Evolutionary conservation across 1,284 basidiomycete species (phyloP), one percentile per base, ranked within the genome.

Genomic region (Ganoderma sp.): DNA sequence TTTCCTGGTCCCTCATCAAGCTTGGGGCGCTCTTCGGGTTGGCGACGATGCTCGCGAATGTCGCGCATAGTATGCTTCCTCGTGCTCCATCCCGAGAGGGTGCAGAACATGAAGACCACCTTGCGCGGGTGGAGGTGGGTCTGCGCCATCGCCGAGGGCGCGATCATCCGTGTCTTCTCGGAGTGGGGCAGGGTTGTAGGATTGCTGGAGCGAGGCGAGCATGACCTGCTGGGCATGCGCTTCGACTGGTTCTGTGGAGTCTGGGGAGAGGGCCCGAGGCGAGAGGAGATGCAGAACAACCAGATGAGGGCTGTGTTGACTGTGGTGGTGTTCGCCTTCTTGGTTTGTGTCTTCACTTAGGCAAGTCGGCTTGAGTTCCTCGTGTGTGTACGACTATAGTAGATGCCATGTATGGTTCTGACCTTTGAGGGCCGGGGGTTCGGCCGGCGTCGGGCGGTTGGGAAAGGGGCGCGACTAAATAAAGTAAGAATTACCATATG

Each of bases 181-280:
- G 87, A 89, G 69, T 76, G 79, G 60, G 88, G 87, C 0, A 80
- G 86, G 4, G 63, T 82, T 0, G 76, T 82, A 1, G 87, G 88
- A 0, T 72, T 85, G 10, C 22, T 88, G 17, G 79, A 81, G 60
- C 76, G 86, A 12, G 71, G 80, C 0, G 86, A 88, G 73, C 77
- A 79, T 14, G 9, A n/a, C 1, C 69, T 72, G 3, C 61, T 87
- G 19, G 80, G 82, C 0, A 75, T 67, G 39, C 74, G 87, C 7
- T 89, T 89, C 63, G 87, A 88, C 63, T 88, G 86, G 87, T 88
- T 88, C 69, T 78, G 83, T 0, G 78, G 82, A 15, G 75, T 81
- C 41, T 70, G 65, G 10, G 86, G 84, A 0, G 72, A 79, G 1
- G 83, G 78, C 0, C 84, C 85, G 0, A 79, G 71, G 66, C 74